Base-by-base conservation (phyloP, 805 yeast genomes). In the Candida endomychidarum region DNA sequence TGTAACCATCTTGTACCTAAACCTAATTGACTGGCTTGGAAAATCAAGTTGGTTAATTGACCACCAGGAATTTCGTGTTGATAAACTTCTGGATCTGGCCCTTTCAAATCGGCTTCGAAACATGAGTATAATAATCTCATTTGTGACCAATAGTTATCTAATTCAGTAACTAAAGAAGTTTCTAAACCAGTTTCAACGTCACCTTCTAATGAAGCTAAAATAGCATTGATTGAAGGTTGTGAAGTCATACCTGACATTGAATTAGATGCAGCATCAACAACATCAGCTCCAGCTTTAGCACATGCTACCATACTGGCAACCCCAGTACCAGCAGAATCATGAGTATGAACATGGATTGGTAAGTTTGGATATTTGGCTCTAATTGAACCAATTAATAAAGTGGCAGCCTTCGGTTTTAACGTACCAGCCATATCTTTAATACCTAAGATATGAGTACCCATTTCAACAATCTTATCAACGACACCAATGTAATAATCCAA, bases 401-500 rank as follows among this genome's bases (percentile, higher is more conserved):
- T 79, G 32, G 99, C 99, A 46, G 99, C 99, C 45, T 79, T 72
- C 46, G 99, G 99, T 68, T 91, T 90, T 72, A 93, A 66, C 50
- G 98, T 91, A 74, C 99, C 99, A 43, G 99, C 99, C 99, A 93
- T 93, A 72, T 93, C 99, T 71, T 93, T 93, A 62, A 93, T 93
- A 70, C 98, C 99, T 54, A 93, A 75, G 56, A 93, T 77, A 66
- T 93, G 99, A 37, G 98, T 91, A 56, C 99, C 99, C 87, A 90
- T 81, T 46, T 70, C 73, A 44, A 93, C 96, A 57, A 93, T 81
- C 57, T 83, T 72, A 50, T 83, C 95, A 46, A 86, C 89, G 42
- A 91, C 80, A 15, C 74, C 73, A 58, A 93, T 59, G 71, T 93
- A 93, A 74, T 93, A 93, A 36, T 80, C 86, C 63, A 93, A 77